A percentile compares a stretch with the other conserved stretches of the same genome.
Evolutionary conservation across 2,329 filamentous ascomycete genomes (phyloP).

Genomic region (Colletotrichum plurivorum): DNA sequence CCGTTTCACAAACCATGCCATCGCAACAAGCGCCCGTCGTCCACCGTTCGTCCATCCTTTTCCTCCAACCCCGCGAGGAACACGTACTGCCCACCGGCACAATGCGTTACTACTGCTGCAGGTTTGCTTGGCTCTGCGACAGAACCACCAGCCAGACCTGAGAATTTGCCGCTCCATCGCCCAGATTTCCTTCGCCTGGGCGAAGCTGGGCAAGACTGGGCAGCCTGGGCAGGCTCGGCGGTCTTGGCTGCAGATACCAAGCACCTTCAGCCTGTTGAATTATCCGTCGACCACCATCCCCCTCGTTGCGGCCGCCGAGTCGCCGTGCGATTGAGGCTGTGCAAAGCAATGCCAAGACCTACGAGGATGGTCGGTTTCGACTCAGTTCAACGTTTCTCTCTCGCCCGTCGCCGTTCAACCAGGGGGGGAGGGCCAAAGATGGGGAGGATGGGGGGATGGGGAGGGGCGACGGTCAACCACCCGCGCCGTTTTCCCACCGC

Average conservation of each 20-base stretch:
- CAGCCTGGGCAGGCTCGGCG: slow-evolving; percentile 30
- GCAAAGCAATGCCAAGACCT: slow-evolving; percentile 36
- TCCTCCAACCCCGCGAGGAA: slow-evolving; percentile 1
- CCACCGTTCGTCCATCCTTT: background rate
- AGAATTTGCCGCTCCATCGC: slow-evolving; percentile 35
- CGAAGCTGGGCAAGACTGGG: slow-evolving; percentile 28
- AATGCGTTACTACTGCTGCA: slow-evolving; percentile 18
- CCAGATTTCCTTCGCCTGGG: slow-evolving; percentile 23
- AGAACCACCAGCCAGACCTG: slow-evolving; percentile 19
- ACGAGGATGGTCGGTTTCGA: slow-evolving; percentile 36
- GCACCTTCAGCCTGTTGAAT: slow-evolving; percentile 24
- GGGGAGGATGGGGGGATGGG: background rate
- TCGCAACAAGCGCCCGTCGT: slow-evolving; percentile 19
- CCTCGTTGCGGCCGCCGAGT: slow-evolving; percentile 31
- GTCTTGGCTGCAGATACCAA: slow-evolving; percentile 40
- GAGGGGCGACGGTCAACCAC: too few species aligned
- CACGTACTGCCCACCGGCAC: slow-evolving; percentile 10
- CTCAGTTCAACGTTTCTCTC: slow-evolving; percentile 25
- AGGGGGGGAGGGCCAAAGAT: slow-evolving; percentile 6
- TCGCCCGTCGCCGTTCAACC: slow-evolving; percentile 5
- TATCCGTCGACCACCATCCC: too few species aligned
- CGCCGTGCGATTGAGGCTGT: slow-evolving; percentile 37
- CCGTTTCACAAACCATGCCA: slow-evolving; percentile 37
- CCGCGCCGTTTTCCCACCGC: background rate
- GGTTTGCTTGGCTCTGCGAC: slow-evolving; percentile 22